phyloP scores from a whole-genome alignment of 2,329 filamentous ascomycete species.

The Hirsutella minnesotensis region DNA sequence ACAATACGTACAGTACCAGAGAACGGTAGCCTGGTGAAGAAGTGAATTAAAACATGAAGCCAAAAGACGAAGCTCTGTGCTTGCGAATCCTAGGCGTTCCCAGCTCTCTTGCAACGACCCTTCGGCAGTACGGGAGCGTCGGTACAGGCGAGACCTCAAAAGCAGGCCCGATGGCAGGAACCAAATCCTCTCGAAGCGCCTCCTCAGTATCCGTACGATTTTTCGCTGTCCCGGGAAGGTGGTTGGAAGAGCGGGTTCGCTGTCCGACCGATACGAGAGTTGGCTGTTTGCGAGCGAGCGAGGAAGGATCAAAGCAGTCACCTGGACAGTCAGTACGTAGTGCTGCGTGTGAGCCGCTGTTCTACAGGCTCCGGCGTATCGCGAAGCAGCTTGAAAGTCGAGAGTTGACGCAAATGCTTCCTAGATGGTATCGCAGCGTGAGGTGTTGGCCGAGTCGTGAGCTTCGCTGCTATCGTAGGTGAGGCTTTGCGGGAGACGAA shows the following conservation, averaged over 20 bases:
- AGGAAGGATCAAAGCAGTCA: neutral
- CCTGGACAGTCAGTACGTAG: neutral
- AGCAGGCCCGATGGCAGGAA: constrained; percentile 3
- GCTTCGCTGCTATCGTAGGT: neutral
- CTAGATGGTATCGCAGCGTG: too few relatives aligned
- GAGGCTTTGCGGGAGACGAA: too few relatives aligned
- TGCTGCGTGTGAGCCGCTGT: neutral
- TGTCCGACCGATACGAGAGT: neutral
- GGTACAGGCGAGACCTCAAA: constrained; percentile 1
- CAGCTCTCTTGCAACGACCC: constrained; percentile 6
- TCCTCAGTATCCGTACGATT: neutral
- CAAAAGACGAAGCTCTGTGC: constrained; percentile 55
- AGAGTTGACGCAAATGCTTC: neutral
- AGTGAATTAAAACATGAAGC: constrained; percentile 6
- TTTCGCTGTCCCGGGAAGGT: neutral
- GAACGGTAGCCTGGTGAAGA: constrained; percentile 1
- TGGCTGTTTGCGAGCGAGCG: neutral
- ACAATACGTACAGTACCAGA: constrained; percentile 44
- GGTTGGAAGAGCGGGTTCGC: neutral
- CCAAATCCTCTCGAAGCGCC: constrained; percentile 1
- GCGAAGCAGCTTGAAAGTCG: neutral
- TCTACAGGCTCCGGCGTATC: neutral
- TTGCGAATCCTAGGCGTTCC: constrained; percentile 24
- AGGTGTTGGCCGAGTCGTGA: neutral
- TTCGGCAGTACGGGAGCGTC: constrained; percentile 4